A percentile compares a stretch with the other conserved stretches of the same genome.
These are phyloP conservation scores for Venturia aucupariae DNA, from an alignment of 2,329 filamentous ascomycete genomes.

Conservation along the genomic window DNA sequence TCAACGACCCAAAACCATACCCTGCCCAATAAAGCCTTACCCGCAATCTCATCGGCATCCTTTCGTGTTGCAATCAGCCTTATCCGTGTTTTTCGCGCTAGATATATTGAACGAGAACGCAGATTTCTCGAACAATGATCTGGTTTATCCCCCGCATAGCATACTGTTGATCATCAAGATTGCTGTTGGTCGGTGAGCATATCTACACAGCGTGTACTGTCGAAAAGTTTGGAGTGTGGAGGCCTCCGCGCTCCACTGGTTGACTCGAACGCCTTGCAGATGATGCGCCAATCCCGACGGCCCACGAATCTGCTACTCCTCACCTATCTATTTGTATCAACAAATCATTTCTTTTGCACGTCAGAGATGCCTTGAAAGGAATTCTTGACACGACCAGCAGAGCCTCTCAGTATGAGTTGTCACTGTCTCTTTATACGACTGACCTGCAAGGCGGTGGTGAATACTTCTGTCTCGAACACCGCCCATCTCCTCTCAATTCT, in stretches of 20 bases:
- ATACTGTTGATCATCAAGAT: not conserved
- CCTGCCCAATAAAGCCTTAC: not conserved
- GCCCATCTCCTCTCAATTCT: not conserved
- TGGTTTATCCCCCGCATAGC: not conserved
- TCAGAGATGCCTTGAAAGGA: not conserved
- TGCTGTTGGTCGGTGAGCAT: not conserved
- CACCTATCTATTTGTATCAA: not conserved
- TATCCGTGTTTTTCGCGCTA: no score
- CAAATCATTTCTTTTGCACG: not conserved
- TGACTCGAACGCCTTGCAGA: not conserved
- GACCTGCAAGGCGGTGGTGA: not conserved
- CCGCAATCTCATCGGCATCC: not conserved
- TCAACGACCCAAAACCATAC: not conserved
- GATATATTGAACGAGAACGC: no score
- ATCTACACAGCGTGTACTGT: not conserved
- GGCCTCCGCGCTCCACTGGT: not conserved
- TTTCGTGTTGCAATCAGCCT: not conserved
- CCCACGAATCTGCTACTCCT: not conserved
- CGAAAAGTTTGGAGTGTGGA: not conserved
- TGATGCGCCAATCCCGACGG: not conserved
- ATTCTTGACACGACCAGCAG: not conserved
- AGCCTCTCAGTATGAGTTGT: not conserved
- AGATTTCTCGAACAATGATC: not conserved
- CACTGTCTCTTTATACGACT: not conserved
- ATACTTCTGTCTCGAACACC: not conserved